These are phyloP conservation scores for Beauveria rudraprayagi DNA, from an alignment of 2,329 filamentous ascomycete species.

Conservation along the genomic window DNA sequence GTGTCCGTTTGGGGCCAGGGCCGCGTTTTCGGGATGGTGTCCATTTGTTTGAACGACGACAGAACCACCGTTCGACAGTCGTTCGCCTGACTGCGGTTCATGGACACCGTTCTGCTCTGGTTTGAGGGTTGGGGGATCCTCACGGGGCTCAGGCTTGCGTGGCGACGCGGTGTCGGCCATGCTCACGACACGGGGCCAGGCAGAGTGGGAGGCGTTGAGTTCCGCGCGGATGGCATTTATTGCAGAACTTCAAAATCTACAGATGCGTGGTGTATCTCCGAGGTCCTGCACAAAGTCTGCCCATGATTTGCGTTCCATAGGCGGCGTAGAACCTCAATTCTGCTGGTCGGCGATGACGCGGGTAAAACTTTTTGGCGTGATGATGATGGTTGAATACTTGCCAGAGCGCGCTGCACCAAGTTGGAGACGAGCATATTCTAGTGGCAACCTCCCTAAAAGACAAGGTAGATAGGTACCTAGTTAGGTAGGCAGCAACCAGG, in stretches of 20 bases:
- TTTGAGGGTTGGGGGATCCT: conserved; percentile 21
- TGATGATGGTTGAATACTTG: neutral
- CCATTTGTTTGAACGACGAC: conserved; percentile 12
- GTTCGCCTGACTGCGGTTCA: neutral
- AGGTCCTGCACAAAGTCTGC: conserved; percentile 41
- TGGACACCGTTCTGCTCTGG: conserved; percentile 14
- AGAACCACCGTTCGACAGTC: neutral
- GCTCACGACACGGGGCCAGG: conserved; percentile 37
- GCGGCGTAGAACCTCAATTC: conserved; percentile 37
- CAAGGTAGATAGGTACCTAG: neutral
- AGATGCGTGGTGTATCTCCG: conserved; percentile 36
- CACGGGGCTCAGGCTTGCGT: conserved; percentile 30
- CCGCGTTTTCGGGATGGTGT: conserved; percentile 17
- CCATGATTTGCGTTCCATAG: conserved; percentile 45
- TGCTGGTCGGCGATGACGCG: conserved; percentile 11
- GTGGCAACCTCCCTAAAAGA: conserved; percentile 1
- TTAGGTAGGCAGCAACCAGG: neutral
- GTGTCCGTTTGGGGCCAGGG: conserved; percentile 16
- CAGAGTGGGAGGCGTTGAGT: conserved; percentile 40
- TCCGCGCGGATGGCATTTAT: conserved; percentile 52
- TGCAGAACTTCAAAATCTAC: conserved; percentile 46
- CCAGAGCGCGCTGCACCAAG: neutral
- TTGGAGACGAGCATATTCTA: neutral
- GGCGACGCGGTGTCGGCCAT: conserved; percentile 55
- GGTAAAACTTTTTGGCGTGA: conserved; percentile 38